Evolutionary conservation across 805 yeast species (phyloP).

Genomic region (Metschnikowia proteae): DNA sequence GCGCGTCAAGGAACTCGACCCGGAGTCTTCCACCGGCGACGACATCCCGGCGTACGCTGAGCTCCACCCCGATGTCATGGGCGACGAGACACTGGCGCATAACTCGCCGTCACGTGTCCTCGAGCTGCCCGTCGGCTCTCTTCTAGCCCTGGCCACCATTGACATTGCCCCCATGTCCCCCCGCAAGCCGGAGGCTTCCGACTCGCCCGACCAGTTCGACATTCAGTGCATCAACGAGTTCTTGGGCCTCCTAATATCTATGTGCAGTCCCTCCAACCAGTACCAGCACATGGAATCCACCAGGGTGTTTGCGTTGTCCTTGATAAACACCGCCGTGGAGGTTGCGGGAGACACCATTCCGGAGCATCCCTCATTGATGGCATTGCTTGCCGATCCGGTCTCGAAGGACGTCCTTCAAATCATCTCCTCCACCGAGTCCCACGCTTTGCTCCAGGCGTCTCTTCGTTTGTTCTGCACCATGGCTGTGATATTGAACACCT

Average conservation of each 20-base stretch:
- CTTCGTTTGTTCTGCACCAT: conserved; percentile 73
- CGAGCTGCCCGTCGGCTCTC: neutral
- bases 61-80: conserved; percentile 58
- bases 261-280: conserved; percentile 78
- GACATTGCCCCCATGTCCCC: conserved; percentile 8
- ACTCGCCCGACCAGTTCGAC: conserved; percentile 52
- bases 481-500: conserved; percentile 58
- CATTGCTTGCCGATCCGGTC: conserved; percentile 71
- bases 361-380: conserved; percentile 60
- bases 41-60: conserved; percentile 47
- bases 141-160: conserved; percentile 6
- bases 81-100: conserved; percentile 31
- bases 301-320: conserved; percentile 73
- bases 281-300: conserved; percentile 84
- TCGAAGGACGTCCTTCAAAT: conserved; percentile 81
- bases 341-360: conserved; percentile 64
- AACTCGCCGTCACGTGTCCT: neutral
- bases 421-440: conserved; percentile 69
- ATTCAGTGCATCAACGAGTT: conserved; percentile 73
- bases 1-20: conserved; percentile 54
- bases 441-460: conserved; percentile 68
- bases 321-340: conserved; percentile 77
- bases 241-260: conserved; percentile 68
- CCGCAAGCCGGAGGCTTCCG: conserved; percentile 6
- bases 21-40: conserved; percentile 30